phyloP scores from a whole-genome alignment of 73 alveolate genomes.

The Halteria grandinella region DNA sequence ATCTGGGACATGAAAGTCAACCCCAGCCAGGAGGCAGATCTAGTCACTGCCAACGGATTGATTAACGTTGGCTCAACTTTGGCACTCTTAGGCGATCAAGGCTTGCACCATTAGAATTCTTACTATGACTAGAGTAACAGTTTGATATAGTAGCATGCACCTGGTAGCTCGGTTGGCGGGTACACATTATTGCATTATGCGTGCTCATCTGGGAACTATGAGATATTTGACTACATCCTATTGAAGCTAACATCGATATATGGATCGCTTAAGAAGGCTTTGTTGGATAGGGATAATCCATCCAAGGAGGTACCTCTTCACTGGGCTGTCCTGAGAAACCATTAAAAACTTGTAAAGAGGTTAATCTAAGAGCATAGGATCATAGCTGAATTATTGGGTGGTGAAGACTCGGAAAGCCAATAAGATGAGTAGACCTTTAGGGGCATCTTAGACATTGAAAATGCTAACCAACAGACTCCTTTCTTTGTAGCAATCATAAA shows the following conservation, averaged over 20 bases:
- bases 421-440: slow-evolving; percentile 9
- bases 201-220: slow-evolving; percentile 40
- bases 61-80: too few species aligned
- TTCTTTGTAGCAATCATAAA: slow-evolving; percentile 29
- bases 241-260: too few species aligned
- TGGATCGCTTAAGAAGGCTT: too few species aligned
- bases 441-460: slow-evolving; percentile 22
- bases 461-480: slow-evolving; percentile 34
- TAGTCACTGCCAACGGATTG: too few species aligned
- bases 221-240: slow-evolving; percentile 24
- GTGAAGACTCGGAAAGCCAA: not conserved
- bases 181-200: slow-evolving; percentile 50
- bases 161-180: too few species aligned
- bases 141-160: too few species aligned
- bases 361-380: slow-evolving; percentile 3
- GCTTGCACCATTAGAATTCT: too few species aligned
- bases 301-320: slow-evolving; percentile 55
- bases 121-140: too few species aligned
- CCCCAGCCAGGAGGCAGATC: too few species aligned
- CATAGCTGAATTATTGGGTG: slow-evolving; percentile 3
- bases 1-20: slow-evolving; percentile 57
- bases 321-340: slow-evolving; percentile 54
- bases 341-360: slow-evolving; percentile 7
- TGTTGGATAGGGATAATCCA: slow-evolving; percentile 37
- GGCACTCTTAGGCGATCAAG: too few species aligned